phyloP scores from a whole-genome alignment of 2,329 filamentous ascomycete species.

The Botrytis elliptica region DNA sequence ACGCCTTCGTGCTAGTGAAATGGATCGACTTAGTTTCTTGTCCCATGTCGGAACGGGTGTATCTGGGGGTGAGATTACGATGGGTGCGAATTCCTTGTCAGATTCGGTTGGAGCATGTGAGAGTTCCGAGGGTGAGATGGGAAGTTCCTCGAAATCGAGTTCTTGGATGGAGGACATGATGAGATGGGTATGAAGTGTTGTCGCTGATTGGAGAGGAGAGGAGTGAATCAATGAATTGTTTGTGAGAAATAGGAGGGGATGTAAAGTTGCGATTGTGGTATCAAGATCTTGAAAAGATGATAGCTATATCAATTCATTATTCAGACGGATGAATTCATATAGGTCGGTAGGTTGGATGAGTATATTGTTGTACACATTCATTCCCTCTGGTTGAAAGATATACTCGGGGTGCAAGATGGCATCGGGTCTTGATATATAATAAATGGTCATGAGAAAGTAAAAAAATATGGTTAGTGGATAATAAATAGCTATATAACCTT shows the following conservation, averaged over 20 bases:
- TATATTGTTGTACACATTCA: background rate
- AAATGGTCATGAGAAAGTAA: background rate
- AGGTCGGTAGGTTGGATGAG: background rate
- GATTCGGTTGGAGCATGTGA: background rate
- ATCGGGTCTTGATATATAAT: background rate
- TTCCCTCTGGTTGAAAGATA: background rate
- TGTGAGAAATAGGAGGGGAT: background rate
- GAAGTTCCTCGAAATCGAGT: background rate
- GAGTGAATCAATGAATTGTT: background rate
- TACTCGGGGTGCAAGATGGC: background rate
- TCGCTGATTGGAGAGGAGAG: background rate
- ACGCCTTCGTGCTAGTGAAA: constrained; percentile 28
- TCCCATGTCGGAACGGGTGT: constrained; percentile 3
- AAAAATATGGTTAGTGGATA: background rate
- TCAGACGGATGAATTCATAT: background rate
- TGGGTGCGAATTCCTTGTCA: constrained; percentile 32
- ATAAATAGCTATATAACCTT: background rate
- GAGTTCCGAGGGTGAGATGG: background rate
- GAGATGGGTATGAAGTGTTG: background rate
- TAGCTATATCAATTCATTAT: background rate
- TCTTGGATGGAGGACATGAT: constrained; percentile 3
- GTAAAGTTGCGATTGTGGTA: background rate
- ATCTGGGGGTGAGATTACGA: constrained; percentile 15
- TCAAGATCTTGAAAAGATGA: background rate
- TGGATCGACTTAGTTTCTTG: constrained; percentile 18